Conservation (phyloP, 148 eudicot genomes). For the Linanthus parryae region DNA sequence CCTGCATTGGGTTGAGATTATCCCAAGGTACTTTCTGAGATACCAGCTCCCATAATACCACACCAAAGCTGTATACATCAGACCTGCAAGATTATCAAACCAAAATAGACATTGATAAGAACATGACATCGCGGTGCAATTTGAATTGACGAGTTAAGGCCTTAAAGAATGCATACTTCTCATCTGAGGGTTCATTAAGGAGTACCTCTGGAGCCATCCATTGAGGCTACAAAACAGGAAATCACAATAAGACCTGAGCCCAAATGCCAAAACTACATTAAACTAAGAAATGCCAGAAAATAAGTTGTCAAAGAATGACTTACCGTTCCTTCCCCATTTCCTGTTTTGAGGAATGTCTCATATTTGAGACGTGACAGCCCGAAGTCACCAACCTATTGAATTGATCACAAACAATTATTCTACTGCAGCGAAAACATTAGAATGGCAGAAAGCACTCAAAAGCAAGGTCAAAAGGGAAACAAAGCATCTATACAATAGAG, state of each 20-base stretch:
- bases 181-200: too few relatives aligned
- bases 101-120: slow-evolving; percentile 82
- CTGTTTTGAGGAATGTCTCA: slow-evolving; percentile 61
- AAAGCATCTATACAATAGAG: too few relatives aligned
- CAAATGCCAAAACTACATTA: slow-evolving; percentile 82
- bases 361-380: too few relatives aligned
- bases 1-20: slow-evolving; percentile 81
- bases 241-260: too few relatives aligned
- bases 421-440: slow-evolving; percentile 13
- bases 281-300: background rate
- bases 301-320: background rate
- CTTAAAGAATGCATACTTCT: too few relatives aligned
- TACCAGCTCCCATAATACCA: slow-evolving; percentile 89
- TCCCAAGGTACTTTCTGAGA: slow-evolving; percentile 89
- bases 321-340: slow-evolving; percentile 87
- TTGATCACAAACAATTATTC: too few relatives aligned
- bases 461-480: too few relatives aligned
- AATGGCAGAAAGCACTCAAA: background rate
- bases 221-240: too few relatives aligned
- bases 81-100: slow-evolving; percentile 70
- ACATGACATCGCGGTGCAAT: too few relatives aligned
- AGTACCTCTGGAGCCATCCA: too few relatives aligned
- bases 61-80: slow-evolving; percentile 94
- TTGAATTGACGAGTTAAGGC: too few relatives aligned
- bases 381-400: too few relatives aligned